A percentile compares a stretch with the other conserved stretches of the same genome.
Evolutionary conservation across 257 asterid species (phyloP).

Genomic region (Primulina tabacum): DNA sequence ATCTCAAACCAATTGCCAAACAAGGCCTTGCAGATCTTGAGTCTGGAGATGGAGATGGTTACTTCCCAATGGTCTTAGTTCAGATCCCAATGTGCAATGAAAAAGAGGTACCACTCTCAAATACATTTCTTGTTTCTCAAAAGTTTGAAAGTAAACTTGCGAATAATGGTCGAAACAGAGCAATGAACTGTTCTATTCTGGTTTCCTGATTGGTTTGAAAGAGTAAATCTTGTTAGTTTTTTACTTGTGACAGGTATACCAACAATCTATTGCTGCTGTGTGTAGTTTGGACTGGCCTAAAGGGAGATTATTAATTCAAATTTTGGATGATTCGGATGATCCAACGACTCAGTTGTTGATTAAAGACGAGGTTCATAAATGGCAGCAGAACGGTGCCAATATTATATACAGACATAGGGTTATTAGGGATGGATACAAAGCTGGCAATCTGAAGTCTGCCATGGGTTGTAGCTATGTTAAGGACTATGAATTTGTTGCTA

Average conservation of each 20-base stretch:
- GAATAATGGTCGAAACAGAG: background rate
- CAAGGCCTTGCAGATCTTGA: slow-evolving; percentile 17
- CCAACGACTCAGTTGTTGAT: slow-evolving; percentile 17
- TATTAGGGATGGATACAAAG: slow-evolving; percentile 53
- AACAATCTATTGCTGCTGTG: slow-evolving; percentile 26
- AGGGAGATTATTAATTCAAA: slow-evolving; percentile 18
- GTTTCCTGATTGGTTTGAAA: background rate
- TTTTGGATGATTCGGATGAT: slow-evolving; percentile 24
- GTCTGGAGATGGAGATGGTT: slow-evolving; percentile 10
- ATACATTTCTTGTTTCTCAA: background rate
- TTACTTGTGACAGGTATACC: slow-evolving; percentile 12
- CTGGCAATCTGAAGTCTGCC: slow-evolving; percentile 55
- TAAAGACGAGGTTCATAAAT: slow-evolving; percentile 24
- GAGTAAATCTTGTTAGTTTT: background rate
- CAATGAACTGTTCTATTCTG: background rate
- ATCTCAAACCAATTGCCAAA: slow-evolving; percentile 20
- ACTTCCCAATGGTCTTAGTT: slow-evolving; percentile 22
- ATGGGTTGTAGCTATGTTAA: slow-evolving; percentile 42
- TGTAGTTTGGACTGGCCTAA: slow-evolving; percentile 25
- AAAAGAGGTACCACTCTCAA: slow-evolving; percentile 16
- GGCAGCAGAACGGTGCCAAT: slow-evolving; percentile 27
- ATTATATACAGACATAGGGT: slow-evolving; percentile 31
- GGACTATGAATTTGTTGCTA: slow-evolving; percentile 52
- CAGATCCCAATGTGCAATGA: slow-evolving; percentile 28
- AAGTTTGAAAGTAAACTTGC: background rate